Conservation (phyloP, 352 stramenopile genomes). For the Globisporangium spiculum region DNA sequence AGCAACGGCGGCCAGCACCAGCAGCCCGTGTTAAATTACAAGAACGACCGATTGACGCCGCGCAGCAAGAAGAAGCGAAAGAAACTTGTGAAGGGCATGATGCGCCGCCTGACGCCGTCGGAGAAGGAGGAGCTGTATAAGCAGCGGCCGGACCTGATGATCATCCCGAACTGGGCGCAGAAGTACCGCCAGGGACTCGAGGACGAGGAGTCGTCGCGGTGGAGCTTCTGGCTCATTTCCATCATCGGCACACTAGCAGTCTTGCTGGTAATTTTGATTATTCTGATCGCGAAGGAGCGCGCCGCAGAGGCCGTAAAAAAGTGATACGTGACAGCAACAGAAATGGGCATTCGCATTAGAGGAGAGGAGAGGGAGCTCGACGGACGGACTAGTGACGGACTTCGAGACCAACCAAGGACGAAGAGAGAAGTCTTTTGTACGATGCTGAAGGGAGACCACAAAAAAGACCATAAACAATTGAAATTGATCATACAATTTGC, state of each 20-base stretch:
- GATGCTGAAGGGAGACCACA: neutral
- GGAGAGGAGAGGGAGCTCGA: neutral
- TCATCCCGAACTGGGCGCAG: conserved; percentile 86
- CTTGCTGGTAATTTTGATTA: conserved; percentile 75
- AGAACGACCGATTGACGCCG: conserved; percentile 53
- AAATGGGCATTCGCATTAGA: conserved; percentile 3
- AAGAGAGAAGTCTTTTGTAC: neutral
- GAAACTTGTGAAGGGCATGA: conserved; percentile 71
- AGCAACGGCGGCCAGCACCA: conserved; percentile 27
- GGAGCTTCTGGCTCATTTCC: conserved; percentile 74
- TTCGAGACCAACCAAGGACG: neutral
- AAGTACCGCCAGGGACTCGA: conserved; percentile 86
- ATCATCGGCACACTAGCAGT: conserved; percentile 69
- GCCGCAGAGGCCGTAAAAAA: conserved; percentile 21
- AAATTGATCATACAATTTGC: neutral
- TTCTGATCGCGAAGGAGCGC: conserved; percentile 65
- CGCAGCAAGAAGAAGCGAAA: conserved; percentile 81
- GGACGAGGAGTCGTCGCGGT: conserved; percentile 61
- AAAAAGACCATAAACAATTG: neutral
- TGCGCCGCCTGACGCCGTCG: conserved; percentile 71
- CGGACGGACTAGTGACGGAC: neutral
- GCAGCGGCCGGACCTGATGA: conserved; percentile 81
- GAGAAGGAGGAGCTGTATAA: conserved; percentile 86
- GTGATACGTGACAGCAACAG: conserved; percentile 1
- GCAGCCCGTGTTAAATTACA: conserved; percentile 57